A percentile compares a stretch with the other conserved stretches of the same genome.
phyloP scores from a whole-genome alignment of 2,329 filamentous ascomycete species.

The Aspergillus novoparasiticus region DNA sequence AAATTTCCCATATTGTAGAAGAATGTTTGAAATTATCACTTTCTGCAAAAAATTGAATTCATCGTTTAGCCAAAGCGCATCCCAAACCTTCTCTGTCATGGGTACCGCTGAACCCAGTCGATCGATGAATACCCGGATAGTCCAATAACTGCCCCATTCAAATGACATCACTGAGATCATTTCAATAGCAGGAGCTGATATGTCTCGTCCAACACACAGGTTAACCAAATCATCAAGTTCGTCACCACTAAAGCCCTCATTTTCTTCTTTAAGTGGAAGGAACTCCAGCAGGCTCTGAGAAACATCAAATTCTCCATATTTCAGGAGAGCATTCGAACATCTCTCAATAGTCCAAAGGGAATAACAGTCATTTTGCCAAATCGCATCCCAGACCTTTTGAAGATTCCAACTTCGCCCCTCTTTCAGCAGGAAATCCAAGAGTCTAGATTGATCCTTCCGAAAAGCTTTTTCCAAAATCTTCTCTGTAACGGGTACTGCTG shows the following conservation, averaged over 20 bases:
- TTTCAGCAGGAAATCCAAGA: background rate
- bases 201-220: background rate
- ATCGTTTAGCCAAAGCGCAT: background rate
- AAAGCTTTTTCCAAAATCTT: background rate
- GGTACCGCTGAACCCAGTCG: background rate
- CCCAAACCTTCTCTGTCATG: background rate
- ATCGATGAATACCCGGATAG: background rate
- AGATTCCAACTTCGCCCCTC: background rate
- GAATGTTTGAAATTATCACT: background rate
- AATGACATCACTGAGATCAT: background rate
- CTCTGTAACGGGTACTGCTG: background rate
- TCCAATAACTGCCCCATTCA: accelerated
- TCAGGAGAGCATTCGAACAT: background rate
- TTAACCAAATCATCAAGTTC: too few relatives aligned
- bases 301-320: background rate
- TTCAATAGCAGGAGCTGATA: background rate
- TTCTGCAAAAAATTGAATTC: accelerated
- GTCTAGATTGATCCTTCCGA: background rate
- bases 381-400: background rate
- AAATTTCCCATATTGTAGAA: background rate
- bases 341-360: background rate
- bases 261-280: too few relatives aligned
- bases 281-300: background rate
- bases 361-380: background rate
- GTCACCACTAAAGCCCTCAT: too few relatives aligned